phyloP scores from a whole-genome alignment of 139 green algal genomes.

The Yamagishiella unicocca region DNA sequence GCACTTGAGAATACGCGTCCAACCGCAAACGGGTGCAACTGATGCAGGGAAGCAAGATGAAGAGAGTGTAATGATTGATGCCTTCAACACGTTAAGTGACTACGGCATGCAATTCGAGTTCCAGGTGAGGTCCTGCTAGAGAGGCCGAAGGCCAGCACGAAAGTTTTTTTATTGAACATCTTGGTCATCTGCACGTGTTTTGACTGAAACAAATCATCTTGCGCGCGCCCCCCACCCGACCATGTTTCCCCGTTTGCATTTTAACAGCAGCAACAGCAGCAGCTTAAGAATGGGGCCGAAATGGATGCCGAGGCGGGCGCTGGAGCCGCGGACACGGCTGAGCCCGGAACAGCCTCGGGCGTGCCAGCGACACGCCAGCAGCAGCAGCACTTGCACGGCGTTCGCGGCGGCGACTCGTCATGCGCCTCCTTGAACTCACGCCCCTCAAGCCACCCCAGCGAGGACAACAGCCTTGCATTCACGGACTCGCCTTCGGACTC shows the following conservation, averaged over 20 bases:
- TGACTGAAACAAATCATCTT: too few species aligned
- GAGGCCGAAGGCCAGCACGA: too few species aligned
- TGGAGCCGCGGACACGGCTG: too few species aligned
- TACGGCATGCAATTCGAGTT: constrained; percentile 24
- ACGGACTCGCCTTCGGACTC: not conserved
- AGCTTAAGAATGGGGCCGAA: too few species aligned
- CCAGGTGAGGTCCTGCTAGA: constrained; percentile 1
- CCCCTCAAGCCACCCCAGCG: not conserved
- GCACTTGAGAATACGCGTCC: too few species aligned
- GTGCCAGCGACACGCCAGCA: not conserved
- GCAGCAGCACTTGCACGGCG: not conserved
- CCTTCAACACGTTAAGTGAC: constrained; percentile 9
- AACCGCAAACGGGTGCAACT: too few species aligned
- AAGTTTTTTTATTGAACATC: too few species aligned
- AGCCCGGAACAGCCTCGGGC: not conserved
- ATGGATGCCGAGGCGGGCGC: too few species aligned
- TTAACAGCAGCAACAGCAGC: not conserved
- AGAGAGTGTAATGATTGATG: constrained; percentile 7
- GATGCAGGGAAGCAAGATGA: constrained; percentile 30
- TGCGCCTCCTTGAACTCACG: not conserved
- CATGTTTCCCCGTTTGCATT: too few species aligned
- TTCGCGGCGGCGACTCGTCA: not conserved
- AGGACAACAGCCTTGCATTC: not conserved
- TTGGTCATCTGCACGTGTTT: too few species aligned
- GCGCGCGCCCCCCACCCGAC: too few species aligned